Evolutionary conservation across 345 rosid species (phyloP).

Genomic region (Crucihimalaya himalaica): DNA sequence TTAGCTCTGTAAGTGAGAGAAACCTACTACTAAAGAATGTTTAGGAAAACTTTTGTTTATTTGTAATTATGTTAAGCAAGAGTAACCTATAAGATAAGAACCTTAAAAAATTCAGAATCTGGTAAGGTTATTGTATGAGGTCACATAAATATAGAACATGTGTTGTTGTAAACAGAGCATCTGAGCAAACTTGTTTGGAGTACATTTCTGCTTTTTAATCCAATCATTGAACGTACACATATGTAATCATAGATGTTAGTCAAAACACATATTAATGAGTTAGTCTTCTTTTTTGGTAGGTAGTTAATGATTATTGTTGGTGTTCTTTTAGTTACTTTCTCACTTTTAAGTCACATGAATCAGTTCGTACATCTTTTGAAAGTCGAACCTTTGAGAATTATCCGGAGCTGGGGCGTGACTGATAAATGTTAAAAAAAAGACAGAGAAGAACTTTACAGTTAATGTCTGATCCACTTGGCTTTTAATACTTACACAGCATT

Average conservation of each 20-base stretch:
- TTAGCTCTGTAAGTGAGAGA: conserved; percentile 7
- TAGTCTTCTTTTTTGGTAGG: neutral
- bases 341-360: conserved; percentile 33
- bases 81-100: neutral
- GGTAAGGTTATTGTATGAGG: neutral
- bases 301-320: conserved; percentile 7
- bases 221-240: neutral
- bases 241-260: neutral
- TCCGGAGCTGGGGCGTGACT: conserved; percentile 17
- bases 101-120: neutral
- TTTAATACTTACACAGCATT: neutral
- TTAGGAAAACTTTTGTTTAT: neutral
- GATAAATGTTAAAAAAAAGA: neutral
- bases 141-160: neutral
- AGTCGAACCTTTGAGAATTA: conserved; percentile 6
- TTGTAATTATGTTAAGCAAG: neutral
- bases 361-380: conserved; percentile 20
- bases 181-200: neutral
- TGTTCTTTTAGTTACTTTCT: conserved; percentile 12
- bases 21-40: neutral
- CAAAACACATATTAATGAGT: neutral
- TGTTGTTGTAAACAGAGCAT: neutral
- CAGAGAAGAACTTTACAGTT: conserved; percentile 16
- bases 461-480: conserved; percentile 28
- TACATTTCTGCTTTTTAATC: neutral